Evolutionary conservation across 768 basidiomycete species (phyloP).

Genomic region (Steccherinum ochraceum): DNA sequence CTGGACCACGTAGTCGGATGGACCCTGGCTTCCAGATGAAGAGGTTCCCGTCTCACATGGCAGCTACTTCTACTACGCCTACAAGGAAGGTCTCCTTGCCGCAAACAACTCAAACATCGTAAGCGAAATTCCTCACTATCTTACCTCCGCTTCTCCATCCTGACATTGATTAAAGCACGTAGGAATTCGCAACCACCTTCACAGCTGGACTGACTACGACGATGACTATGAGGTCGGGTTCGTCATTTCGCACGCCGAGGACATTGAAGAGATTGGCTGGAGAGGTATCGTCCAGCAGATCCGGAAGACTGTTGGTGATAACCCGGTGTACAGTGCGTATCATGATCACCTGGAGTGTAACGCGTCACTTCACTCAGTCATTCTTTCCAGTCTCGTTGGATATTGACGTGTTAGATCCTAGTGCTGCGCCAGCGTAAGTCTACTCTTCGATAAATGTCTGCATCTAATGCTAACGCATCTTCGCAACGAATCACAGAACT

Average conservation of each 20-base stretch:
- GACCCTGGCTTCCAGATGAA: constrained; percentile 25
- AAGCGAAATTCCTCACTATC: no score
- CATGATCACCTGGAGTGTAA: background rate
- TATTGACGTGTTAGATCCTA: constrained; percentile 21
- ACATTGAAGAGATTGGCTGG: constrained; percentile 27
- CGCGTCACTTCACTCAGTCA: background rate
- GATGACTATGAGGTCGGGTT: constrained; percentile 25
- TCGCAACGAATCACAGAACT: constrained; percentile 10
- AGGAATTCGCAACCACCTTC: constrained; percentile 23
- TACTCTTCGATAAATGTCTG: background rate
- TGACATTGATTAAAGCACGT: constrained; percentile 17
- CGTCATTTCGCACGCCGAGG: constrained; percentile 26
- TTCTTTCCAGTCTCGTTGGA: constrained; percentile 15
- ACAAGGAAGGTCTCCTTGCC: constrained; percentile 26
- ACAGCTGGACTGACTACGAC: constrained; percentile 23
- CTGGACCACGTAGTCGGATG: no score
- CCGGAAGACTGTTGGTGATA: constrained; percentile 25
- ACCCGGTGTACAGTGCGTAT: constrained; percentile 25
- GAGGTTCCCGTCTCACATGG: constrained; percentile 26
- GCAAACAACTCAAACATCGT: constrained; percentile 26
- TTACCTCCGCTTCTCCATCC: background rate
- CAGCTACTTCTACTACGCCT: constrained; percentile 28
- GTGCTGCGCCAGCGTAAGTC: constrained; percentile 17
- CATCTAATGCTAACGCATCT: background rate
- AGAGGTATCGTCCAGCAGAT: constrained; percentile 26